Base-by-base conservation (phyloP, 2,329 filamentous ascomycete species). In the Pestalotiopsis sp. region DNA sequence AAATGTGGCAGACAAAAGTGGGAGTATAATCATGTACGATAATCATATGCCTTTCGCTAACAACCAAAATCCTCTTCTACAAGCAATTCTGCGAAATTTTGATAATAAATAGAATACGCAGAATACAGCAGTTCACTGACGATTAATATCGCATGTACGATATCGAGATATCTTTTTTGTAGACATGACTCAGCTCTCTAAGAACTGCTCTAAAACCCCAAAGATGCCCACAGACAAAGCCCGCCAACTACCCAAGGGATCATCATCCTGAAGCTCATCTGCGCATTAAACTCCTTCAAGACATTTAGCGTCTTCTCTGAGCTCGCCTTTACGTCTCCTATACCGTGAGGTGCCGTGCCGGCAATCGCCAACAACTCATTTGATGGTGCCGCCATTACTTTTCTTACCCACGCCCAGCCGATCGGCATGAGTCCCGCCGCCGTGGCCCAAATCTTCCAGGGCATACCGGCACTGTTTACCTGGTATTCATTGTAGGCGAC, bases 241-340 rank as follows among this genome's bases (percentile, higher is more conserved):
- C 59, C 67, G 27, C 67, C 67, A 45, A 65, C 67, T 7, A 68
- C 67, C 61, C 61, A 65, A 13, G 61, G 61, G 31, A 68, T 57
- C 59, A 41, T 68, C 67, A 68, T 68, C 49, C 67, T 56, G 45
- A 68, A 38, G 31, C 67, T 64, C 61, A 68, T 68, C 67, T 68
- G 59, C 61, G 61, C 41, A 49, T 65, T 65, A 61, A 68, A 58
- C n/a, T 68, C 49, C 61, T 49, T 68, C 67, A 68, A 61, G 23
- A 68, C 13, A 11, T 57, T 61, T 7, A 68, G 67, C 59, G 67
- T 68, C 9, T 68, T 64, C 67, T 68, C 23, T 41, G 67, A 58
- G 61, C 27, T 64, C 13, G 20, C 56, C 61, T 68, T 65, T 25
- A 65, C 20, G 25, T 23, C 17, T 14, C 14, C 41, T 25, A 14